A percentile compares a stretch with the other conserved stretches of the same genome.
phyloP scores from a whole-genome alignment of 2,329 filamentous ascomycete genomes.

The Pseudogymnoascus sp. region DNA sequence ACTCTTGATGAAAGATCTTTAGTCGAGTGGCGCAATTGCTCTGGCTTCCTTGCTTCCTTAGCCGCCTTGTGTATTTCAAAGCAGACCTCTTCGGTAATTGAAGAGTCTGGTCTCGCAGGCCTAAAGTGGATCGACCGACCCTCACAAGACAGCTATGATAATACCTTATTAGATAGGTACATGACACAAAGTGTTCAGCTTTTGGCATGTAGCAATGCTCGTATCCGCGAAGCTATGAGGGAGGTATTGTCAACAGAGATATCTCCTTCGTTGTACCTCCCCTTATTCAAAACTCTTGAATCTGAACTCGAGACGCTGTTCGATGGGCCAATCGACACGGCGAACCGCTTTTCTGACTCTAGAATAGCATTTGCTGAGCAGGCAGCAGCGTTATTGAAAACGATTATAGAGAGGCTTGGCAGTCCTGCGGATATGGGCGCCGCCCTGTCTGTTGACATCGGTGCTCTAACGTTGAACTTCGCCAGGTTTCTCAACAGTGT shows the following conservation, averaged over 20 bases:
- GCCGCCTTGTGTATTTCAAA: slow-evolving; percentile 59
- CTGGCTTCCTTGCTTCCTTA: slow-evolving; percentile 59
- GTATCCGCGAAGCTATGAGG: slow-evolving; percentile 58
- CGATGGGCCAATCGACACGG: slow-evolving; percentile 45
- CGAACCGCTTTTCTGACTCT: slow-evolving; percentile 47
- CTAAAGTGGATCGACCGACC: slow-evolving; percentile 59
- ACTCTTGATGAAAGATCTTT: slow-evolving; percentile 48
- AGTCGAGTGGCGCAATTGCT: slow-evolving; percentile 62
- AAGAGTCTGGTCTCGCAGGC: slow-evolving; percentile 50
- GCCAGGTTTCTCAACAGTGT: slow-evolving; percentile 58
- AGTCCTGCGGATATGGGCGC: slow-evolving; percentile 55
- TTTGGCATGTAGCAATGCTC: slow-evolving; percentile 55
- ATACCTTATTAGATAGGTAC: slow-evolving; percentile 52
- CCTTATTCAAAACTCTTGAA: slow-evolving; percentile 58
- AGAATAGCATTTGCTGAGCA: slow-evolving; percentile 63
- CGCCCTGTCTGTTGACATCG: slow-evolving; percentile 56
- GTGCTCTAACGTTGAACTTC: slow-evolving; percentile 56
- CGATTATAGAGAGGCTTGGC: slow-evolving; percentile 57
- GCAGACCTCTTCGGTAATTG: slow-evolving; percentile 43
- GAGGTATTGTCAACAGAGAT: slow-evolving; percentile 61
- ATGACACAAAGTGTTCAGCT: slow-evolving; percentile 58
- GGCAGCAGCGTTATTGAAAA: slow-evolving; percentile 54
- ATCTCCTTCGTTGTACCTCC: slow-evolving; percentile 52
- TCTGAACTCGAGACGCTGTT: slow-evolving; percentile 57
- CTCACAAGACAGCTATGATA: slow-evolving; percentile 51